Base-by-base conservation (phyloP, 2,329 filamentous ascomycete genomes). In the Monosporascus sp. region DNA sequence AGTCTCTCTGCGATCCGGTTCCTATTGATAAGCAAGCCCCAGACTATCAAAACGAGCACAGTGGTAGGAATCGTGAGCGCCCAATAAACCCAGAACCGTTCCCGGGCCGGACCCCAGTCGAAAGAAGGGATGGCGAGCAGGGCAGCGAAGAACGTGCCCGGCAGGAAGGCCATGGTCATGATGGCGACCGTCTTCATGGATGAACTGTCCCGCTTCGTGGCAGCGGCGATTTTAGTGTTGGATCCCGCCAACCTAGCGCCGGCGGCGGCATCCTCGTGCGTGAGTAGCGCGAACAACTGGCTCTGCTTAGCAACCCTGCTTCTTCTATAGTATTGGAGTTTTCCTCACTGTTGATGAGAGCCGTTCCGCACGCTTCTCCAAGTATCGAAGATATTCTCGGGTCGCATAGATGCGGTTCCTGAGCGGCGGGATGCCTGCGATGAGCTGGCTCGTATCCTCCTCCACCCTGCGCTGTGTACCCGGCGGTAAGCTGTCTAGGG, bases 81-180 rank as follows among this genome's bases (percentile, higher is more conserved):
- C 41, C 41, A 51, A 14, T 47, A 51, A 2, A 51, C 17, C 41
- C 41, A 51, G 24, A 47, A 17, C 7, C 46, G 38, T 6, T 50
- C 52, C 3, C 36, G 5, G 48, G 31, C 38, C 8, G 24, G 14
- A 3, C 27, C 20, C 50, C 50, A 52, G 20, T 53, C 39, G 18
- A 53, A 44, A 6, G 52, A 53, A 9, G 52, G 52, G 18, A 53
- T 18, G 17, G 52, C 52, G 39, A 53, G 50, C 7, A 53, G 43
- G 4, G 52, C 52, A 5, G 52, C 51, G 17, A 71, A 60, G 51
- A 70, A 70, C 17, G 67, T 69, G 2, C 65, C 66, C 1, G 70
- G 69, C 3, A 70, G 60, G 53, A 70, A 71, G 7, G 66, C 52
- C 41, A 70, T 65, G 27, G 66, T 70, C 38, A 71, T 56, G 1